Percentiles rank a stretch among this genome's conserved stretches.
Conservation (phyloP, 148 eudicot species). For the Nyssa sinensis region DNA sequence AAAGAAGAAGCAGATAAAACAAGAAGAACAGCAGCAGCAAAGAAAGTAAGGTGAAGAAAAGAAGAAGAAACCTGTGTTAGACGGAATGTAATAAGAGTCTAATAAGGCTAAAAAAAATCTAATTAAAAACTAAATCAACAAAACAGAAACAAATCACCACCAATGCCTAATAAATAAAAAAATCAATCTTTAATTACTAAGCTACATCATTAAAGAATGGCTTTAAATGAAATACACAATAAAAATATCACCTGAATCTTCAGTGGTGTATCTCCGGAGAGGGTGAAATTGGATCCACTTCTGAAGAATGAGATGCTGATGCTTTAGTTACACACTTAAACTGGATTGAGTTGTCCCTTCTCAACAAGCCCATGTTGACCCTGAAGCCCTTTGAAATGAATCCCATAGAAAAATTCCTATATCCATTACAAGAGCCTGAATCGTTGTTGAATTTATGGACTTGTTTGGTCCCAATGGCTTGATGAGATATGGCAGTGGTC, state of each 20-base stretch:
- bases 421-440: not conserved
- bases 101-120: too few relatives aligned
- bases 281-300: slow-evolving; percentile 18
- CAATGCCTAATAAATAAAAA: too few relatives aligned
- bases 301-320: slow-evolving; percentile 10
- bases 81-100: too few relatives aligned
- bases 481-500: slow-evolving; percentile 3
- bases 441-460: not conserved
- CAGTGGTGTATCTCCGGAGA: slow-evolving; percentile 8
- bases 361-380: not conserved
- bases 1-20: too few relatives aligned
- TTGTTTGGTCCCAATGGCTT: slow-evolving; percentile 3
- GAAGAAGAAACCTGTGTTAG: too few relatives aligned
- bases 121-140: too few relatives aligned
- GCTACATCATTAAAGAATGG: too few relatives aligned
- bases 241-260: slow-evolving; percentile 10
- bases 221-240: slow-evolving; percentile 18
- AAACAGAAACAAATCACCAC: too few relatives aligned
- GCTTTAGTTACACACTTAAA: slow-evolving; percentile 7
- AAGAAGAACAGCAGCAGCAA: too few relatives aligned
- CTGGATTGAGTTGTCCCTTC: slow-evolving; percentile 3
- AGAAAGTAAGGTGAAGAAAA: too few relatives aligned
- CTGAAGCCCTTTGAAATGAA: slow-evolving; percentile 9
- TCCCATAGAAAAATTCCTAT: slow-evolving; percentile 3
- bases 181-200: too few relatives aligned